Base-by-base conservation (phyloP, 306 rosid species). In the Malus asiatica region DNA sequence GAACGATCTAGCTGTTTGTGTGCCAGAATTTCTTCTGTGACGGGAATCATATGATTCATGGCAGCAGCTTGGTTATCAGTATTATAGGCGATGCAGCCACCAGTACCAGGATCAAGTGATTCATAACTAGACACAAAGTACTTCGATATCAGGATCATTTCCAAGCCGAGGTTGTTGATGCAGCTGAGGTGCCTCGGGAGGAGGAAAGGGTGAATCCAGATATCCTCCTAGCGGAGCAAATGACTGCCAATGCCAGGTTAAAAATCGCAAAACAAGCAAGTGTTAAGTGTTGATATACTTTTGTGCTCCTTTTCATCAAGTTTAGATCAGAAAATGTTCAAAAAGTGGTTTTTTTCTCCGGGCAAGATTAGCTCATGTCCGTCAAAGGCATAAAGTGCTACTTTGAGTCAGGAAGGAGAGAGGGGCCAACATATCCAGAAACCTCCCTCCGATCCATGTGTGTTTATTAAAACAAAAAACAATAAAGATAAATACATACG, bases 91-190 rank as follows among this genome's bases (percentile, higher is more conserved):
- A 61, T 27, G 66, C 15, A 69, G 73, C 60, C 30, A 27, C 4
- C 13, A 72, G 66, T 70, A 51, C 80, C 84, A n/a, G 78, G 57
- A 35, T 79, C 61, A 20, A 20, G 13, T n/a, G 20, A 5, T 61
- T 61, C 4, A 27, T 27, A 19, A 61, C 33, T 1, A 61, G 29
- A 27, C 29, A 27, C 29, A 27, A 27, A 27, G 29, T 27, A 27
- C 29, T 27, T 1, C 14, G 35, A 27, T 14, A 61, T 5, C 38
- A 61, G 13, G 66, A 23, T 35, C 33, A 27, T 27, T 14, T 61
- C 66, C 66, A 29, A 25, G 18, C 20, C 10, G 29, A 58, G 14
- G 62, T 20, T 1, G 40, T 35, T 35, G 40, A 35, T 35, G 40
- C 40, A 0, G 62, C 11, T 48, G 20, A 1, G 55, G 55, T 51